Percentiles rank a stretch among this genome's conserved stretches.
phyloP scores from a whole-genome alignment of 352 stramenopile genomes.

The Thalassiosira pacifica region DNA sequence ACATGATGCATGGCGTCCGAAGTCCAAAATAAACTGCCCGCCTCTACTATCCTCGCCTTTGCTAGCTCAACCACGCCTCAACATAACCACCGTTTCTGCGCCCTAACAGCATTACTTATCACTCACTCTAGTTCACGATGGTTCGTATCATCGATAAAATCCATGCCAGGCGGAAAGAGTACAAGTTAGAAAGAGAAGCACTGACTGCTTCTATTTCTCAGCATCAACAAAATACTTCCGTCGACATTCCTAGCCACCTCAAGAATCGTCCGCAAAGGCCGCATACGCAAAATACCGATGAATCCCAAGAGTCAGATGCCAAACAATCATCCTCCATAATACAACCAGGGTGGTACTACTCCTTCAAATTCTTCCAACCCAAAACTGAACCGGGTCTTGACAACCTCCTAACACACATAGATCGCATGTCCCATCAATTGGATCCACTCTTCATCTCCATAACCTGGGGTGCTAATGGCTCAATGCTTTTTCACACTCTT shows the following conservation, averaged over 20 bases:
- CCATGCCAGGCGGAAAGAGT: conserved; percentile 42
- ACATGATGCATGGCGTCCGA: too few species aligned
- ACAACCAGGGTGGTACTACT: conserved; percentile 81
- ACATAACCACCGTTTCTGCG: too few species aligned
- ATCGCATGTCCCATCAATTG: conserved; percentile 90
- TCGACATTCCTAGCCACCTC: conserved; percentile 7
- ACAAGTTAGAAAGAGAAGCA: conserved; percentile 16
- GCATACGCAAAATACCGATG: neutral
- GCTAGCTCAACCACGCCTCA: too few species aligned
- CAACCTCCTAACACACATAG: conserved; percentile 96
- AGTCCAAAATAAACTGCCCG: too few species aligned
- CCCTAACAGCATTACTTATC: too few species aligned
- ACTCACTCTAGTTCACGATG: too few species aligned
- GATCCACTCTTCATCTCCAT: conserved; percentile 98
- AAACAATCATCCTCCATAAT: neutral
- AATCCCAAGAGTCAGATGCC: neutral
- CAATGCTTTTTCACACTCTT: conserved; percentile 93
- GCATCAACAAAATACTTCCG: neutral
- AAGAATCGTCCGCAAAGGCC: conserved; percentile 13
- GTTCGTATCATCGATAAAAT: conserved; percentile 65
- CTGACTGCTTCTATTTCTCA: neutral
- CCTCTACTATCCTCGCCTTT: too few species aligned
- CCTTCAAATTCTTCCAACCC: conserved; percentile 99
- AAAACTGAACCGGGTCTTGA: conserved; percentile 89
- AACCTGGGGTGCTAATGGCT: conserved; percentile 97